Base-by-base conservation (phyloP, 805 yeast genomes). In the Komagataella kurtzmanii region DNA sequence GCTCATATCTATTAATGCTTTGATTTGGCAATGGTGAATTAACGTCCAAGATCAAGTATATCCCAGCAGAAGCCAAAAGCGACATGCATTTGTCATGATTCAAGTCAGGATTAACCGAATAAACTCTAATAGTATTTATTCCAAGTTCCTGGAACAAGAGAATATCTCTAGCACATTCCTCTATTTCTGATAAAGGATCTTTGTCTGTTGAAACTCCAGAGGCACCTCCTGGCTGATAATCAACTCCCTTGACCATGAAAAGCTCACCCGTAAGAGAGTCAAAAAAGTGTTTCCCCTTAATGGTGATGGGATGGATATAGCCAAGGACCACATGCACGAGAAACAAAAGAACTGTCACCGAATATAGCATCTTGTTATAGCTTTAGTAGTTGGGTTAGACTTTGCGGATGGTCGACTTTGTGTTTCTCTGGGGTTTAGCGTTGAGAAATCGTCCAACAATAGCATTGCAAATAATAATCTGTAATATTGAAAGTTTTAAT, bases 141-240 rank as follows among this genome's bases (percentile, higher is more conserved):
- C 91, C 91, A 54, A 85, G 68, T 14, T 83, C 82, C 60, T 76
- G 61, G 65, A 85, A 83, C 58, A 80, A 73, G 45, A 76, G 72
- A 53, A 85, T 71, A 64, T 85, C 95, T 66, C 95, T 76, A 52
- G 72, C 66, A 65, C 91, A 85, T 17, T 70, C 66, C 2, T 64
- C 65, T 3, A 71, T 64, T 58, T 81, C 82, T 17, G 83, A 80
- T 44, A 85, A 67, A 7, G 91, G 90, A 66, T 88, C 95, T 81
- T 30, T 30, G 14, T 30, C 40, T 10, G 0, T 82, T 3, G 81
- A 75, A 54, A 84, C 70, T 56, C 83, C 90, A 0, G 96, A 82
- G 0, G 96, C 83, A 0, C 97, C 98, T 7, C 97, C 97, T 0
- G 97, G 97, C 61, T 91, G 97, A 62, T 90, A 90, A 65, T 91